Evolutionary conservation across 352 stramenopile species (phyloP), one percentile per base, ranked within the genome.

Genomic region (Halophytophthora batemanensis): DNA sequence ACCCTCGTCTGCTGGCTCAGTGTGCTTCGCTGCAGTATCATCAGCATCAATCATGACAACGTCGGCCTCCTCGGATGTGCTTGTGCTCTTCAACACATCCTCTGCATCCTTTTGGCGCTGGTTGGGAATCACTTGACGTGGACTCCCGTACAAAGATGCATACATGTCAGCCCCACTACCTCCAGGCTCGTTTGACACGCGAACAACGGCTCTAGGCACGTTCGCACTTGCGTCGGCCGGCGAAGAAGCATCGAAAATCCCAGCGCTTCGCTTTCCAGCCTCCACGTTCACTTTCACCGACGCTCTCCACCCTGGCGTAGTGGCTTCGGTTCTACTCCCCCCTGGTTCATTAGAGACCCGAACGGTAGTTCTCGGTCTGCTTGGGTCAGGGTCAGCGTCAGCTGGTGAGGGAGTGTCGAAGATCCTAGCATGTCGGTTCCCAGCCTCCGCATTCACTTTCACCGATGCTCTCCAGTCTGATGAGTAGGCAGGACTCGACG

Each of bases 331-430:
- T 5, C 66, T 59, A n/a, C 59, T 62, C 52, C 69, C 69, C 29
- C 68, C 66, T 39, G 68, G 59, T 53, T 74, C 57, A 19, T 70
- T 63, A 36, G 74, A 42, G 40, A 80, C 54, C 34, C 70, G 70
- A 21, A 80, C 41, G 23, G 40, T 37, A 33, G 56, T 60, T 54
- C 15, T 38, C 10, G 15, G 11, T 13, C 11, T 17, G 33, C 33
- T 38, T 17, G 33, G n/a, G 19, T 22, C n/a, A 17, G 5, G 11
- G 15, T 25, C 42, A 21, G 36, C 35, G 28, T 46, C 23, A 52
- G 45, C 25, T 1, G 42, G 43, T 49, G 18, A 35, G 37, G 22
- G 38, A 15, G 48, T 33, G 41, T 38, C 17, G 14, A 18, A 36
- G 15, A 34, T 36, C n/a, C 15, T 19, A 3, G 38, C 40, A 17